Percentiles rank a stretch among this genome's conserved stretches.
These are phyloP conservation scores for Ulmus americana DNA, from an alignment of 331 rosid genomes.

Conservation along the genomic window DNA sequence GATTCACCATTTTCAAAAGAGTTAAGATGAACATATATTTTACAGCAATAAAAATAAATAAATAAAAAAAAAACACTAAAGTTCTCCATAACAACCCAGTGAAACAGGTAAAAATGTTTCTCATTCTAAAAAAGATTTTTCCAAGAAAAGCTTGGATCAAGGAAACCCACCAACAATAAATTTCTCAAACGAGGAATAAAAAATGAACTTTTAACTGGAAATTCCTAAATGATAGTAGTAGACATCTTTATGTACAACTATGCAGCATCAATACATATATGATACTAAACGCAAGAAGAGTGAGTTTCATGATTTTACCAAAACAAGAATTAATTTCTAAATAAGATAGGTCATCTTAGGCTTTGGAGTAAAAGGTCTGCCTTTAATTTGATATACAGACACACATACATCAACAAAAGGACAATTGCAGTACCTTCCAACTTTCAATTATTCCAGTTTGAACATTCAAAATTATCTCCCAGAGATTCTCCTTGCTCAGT, in stretches of 20 bases:
- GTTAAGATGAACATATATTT: too few species aligned
- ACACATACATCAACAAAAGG: background rate
- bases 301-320: too few species aligned
- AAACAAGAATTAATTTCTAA: background rate
- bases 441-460: conserved; percentile 67
- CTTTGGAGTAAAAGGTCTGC: background rate
- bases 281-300: too few species aligned
- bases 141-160: too few species aligned
- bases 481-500: conserved; percentile 46
- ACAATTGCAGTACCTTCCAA: conserved; percentile 66
- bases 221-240: background rate
- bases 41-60: background rate
- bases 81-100: too few species aligned
- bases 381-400: background rate
- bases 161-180: too few species aligned
- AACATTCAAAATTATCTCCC: conserved; percentile 65
- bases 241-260: background rate
- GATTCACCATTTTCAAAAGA: conserved; percentile 2
- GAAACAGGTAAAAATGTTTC: too few species aligned
- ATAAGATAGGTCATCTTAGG: background rate
- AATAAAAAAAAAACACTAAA: background rate
- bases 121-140: too few species aligned
- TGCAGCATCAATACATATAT: too few species aligned
- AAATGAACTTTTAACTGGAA: background rate
- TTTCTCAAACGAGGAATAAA: too few species aligned